Evolutionary conservation across 1,284 basidiomycete species (phyloP).

Genomic region (Sutorius eximius): DNA sequence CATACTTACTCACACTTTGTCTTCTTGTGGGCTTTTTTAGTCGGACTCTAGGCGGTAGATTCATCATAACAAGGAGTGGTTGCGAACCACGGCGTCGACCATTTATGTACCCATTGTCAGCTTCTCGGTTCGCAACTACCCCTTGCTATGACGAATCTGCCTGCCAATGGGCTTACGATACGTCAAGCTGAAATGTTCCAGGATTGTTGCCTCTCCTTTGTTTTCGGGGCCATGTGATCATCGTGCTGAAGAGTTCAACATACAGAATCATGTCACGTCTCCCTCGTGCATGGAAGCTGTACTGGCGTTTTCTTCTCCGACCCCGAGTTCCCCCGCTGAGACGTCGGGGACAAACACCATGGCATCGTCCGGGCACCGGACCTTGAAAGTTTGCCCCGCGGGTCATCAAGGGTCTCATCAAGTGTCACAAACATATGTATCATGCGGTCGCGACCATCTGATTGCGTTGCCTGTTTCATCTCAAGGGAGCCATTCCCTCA

Average conservation of each 20-base stretch:
- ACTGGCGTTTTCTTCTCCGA: neutral
- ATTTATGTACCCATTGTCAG: too few species aligned
- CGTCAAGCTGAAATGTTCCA: too few species aligned
- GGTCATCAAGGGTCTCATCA: neutral
- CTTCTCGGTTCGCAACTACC: too few species aligned
- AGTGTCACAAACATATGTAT: neutral
- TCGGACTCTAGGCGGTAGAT: too few species aligned
- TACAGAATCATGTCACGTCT: neutral
- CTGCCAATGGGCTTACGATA: too few species aligned
- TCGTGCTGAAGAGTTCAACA: neutral
- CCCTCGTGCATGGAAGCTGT: neutral
- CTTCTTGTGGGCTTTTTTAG: too few species aligned
- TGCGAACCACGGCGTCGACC: too few species aligned
- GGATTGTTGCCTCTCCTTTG: neutral
- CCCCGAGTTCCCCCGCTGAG: neutral
- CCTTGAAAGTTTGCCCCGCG: neutral
- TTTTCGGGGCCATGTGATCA: neutral
- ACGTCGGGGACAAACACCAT: neutral
- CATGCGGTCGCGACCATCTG: neutral
- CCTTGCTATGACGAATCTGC: too few species aligned
- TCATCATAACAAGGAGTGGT: too few species aligned
- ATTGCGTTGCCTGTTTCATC: neutral
- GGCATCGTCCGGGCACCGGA: neutral
- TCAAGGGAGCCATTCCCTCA: too few species aligned
- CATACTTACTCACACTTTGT: too few species aligned